Evolutionary conservation across 2,329 filamentous ascomycete species (phyloP), one percentile per base, ranked within the genome.

Genomic region (Aspergillus pseudoterreus): DNA sequence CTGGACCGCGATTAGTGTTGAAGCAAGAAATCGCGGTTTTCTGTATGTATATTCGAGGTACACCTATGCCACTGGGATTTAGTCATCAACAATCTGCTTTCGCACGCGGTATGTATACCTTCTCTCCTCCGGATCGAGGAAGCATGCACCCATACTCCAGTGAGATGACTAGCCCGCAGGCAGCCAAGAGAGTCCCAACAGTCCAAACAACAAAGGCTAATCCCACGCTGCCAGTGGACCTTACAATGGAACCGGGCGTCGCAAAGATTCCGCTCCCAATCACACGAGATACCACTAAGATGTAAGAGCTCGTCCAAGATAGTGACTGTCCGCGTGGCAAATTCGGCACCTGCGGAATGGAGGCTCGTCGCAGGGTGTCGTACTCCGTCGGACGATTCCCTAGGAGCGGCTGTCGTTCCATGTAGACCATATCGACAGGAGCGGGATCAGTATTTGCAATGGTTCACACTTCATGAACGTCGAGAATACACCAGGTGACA

Each of bases 261-360:
- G 86, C 85, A 61, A 89, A 90, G 56, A 90, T 87, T 22, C 85
- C 86, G 60, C 79, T 85, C 11, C 85, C 85, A 27, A 88, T 83
- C 5, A 88, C 83, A 11, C 85, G 78, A 5, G 83, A 86, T 22
- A 88, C 83, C 6, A 86, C 82, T 17, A 88, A 75, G 49, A 88
- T 83, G 63, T 84, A 87, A 1, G 82, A 82, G 58, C 80, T 84
- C 22, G 75, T 74, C 82, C 84, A 86, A 51, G 72, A 79, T 45
- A 88, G 77, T 14, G 76, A 84, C 83, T 83, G 19, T 78, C 19
- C 24, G 14, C 30, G 11, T 4, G 21, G n/a, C 4, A 38, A 11
- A 38, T n/a, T 6, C 6, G 10, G 11, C 35, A 14, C 17, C 43
- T 10, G 43, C 15, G 19, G 19, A 17, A 6, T 36, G 8, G 27